Evolutionary conservation across 1,284 basidiomycete genomes (phyloP).

Genomic region (Heterobasidion occidentale): DNA sequence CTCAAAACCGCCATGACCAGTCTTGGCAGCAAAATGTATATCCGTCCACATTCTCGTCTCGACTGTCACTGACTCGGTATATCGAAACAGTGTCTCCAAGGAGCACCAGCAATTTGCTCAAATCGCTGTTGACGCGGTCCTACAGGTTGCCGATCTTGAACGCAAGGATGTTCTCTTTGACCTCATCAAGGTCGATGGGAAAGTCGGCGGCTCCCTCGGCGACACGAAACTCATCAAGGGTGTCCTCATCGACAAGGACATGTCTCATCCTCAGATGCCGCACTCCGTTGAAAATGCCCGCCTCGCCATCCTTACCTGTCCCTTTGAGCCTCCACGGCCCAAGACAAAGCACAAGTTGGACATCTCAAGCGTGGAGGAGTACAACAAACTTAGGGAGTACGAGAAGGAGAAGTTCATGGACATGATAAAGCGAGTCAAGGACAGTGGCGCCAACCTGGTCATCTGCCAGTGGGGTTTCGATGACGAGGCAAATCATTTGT

Average conservation of each 20-base stretch:
- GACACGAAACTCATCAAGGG: slow-evolving; percentile 93
- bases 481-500: slow-evolving; percentile 96
- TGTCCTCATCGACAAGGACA: slow-evolving; percentile 98
- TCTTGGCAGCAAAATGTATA: slow-evolving; percentile 95
- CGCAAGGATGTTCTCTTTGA: slow-evolving; percentile 97
- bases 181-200: slow-evolving; percentile 98
- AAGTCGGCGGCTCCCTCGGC: slow-evolving; percentile 94
- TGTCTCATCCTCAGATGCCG: slow-evolving; percentile 99
- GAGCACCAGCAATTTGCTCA: slow-evolving; percentile 93
- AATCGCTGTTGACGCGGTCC: slow-evolving; percentile 95
- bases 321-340: slow-evolving; percentile 96
- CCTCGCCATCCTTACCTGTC: slow-evolving; percentile 96
- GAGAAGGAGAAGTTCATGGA: slow-evolving; percentile 94
- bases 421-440: slow-evolving; percentile 97
- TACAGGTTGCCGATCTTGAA: slow-evolving; percentile 92
- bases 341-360: slow-evolving; percentile 99
- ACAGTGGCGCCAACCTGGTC: slow-evolving; percentile 97
- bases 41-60: slow-evolving; percentile 4
- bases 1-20: slow-evolving; percentile 95
- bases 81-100: slow-evolving; percentile 80
- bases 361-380: slow-evolving; percentile 97
- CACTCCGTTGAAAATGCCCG: slow-evolving; percentile 81
- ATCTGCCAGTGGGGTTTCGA: slow-evolving; percentile 99
- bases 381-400: slow-evolving; percentile 90
- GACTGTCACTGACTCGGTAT: slow-evolving; percentile 1